Evolutionary conservation across 2,329 filamentous ascomycete genomes (phyloP).

Genomic region (Xylaria digitata): DNA sequence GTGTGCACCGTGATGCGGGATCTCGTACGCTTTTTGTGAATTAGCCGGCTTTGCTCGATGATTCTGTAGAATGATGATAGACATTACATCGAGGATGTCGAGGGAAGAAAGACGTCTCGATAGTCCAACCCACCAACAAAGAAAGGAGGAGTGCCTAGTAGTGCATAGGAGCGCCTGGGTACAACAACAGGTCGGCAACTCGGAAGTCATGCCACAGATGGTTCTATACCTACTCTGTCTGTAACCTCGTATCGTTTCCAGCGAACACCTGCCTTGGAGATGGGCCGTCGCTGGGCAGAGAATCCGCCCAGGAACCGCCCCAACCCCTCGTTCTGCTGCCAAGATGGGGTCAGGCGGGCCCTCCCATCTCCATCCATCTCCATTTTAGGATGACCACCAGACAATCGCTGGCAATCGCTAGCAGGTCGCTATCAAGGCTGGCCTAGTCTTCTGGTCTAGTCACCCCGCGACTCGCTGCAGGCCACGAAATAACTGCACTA

Average conservation of each 20-base stretch:
- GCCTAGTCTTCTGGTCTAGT: constrained; percentile 2
- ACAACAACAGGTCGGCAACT: constrained; percentile 7
- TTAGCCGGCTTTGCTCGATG: constrained; percentile 11
- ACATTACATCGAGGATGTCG: constrained; percentile 9
- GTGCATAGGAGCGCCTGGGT: background rate
- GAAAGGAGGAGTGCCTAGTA: background rate
- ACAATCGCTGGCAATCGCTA: constrained; percentile 12
- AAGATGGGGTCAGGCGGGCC: constrained; percentile 37
- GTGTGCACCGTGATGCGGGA: constrained; percentile 22
- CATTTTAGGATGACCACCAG: constrained; percentile 28
- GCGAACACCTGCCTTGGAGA: constrained; percentile 13
- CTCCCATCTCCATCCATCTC: constrained; percentile 29
- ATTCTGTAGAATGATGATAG: background rate
- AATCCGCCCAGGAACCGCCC: constrained; percentile 10
- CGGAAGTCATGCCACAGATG: constrained; percentile 12
- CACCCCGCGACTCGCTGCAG: constrained; percentile 23
- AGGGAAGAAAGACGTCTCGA: constrained; percentile 22
- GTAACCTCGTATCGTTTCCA: constrained; percentile 28
- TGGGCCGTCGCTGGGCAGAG: constrained; percentile 11
- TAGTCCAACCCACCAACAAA: constrained; percentile 18
- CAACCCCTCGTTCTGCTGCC: constrained; percentile 38
- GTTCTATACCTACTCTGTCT: constrained; percentile 29
- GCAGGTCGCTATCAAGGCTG: constrained; percentile 4
- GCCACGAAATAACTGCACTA: background rate
- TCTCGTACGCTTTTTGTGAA: constrained; percentile 15